These are phyloP conservation scores for Dryas drummondii DNA, from an alignment of 306 rosid genomes.

Conservation along the genomic window DNA sequence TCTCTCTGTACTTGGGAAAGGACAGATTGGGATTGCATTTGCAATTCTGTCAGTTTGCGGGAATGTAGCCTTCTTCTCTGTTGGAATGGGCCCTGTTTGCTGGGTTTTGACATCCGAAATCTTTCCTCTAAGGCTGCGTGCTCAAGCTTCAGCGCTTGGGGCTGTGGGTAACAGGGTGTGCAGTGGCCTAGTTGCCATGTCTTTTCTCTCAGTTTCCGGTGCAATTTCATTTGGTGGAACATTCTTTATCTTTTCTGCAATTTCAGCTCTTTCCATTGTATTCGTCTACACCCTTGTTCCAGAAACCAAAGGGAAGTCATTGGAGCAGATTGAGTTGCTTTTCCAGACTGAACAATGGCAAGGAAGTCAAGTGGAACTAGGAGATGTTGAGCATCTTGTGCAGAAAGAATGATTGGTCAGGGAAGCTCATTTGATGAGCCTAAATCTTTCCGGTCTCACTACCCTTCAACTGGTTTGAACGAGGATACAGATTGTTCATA, in stretches of 20 bases:
- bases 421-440: not conserved
- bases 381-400: constrained; percentile 89
- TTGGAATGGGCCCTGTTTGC: constrained; percentile 90
- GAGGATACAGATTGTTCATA: constrained; percentile 11
- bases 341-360: constrained; percentile 57
- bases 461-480: constrained; percentile 12
- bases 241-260: constrained; percentile 69
- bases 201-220: constrained; percentile 66
- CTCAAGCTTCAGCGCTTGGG: constrained; percentile 87
- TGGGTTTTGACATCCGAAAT: constrained; percentile 94
- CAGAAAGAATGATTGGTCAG: constrained; percentile 41
- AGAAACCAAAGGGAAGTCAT: constrained; percentile 88
- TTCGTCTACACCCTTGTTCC: constrained; percentile 67
- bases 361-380: constrained; percentile 59
- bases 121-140: constrained; percentile 79
- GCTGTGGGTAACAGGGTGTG: constrained; percentile 83
- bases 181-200: constrained; percentile 92
- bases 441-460: not conserved
- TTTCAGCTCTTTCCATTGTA: constrained; percentile 64
- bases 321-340: constrained; percentile 83
- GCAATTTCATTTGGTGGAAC: constrained; percentile 63
- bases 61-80: constrained; percentile 92
- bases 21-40: constrained; percentile 47
- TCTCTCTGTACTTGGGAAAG: constrained; percentile 52
- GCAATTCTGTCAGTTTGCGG: constrained; percentile 70